phyloP scores from a whole-genome alignment of 179 eudicot species.

The Patellifolia procumbens region DNA sequence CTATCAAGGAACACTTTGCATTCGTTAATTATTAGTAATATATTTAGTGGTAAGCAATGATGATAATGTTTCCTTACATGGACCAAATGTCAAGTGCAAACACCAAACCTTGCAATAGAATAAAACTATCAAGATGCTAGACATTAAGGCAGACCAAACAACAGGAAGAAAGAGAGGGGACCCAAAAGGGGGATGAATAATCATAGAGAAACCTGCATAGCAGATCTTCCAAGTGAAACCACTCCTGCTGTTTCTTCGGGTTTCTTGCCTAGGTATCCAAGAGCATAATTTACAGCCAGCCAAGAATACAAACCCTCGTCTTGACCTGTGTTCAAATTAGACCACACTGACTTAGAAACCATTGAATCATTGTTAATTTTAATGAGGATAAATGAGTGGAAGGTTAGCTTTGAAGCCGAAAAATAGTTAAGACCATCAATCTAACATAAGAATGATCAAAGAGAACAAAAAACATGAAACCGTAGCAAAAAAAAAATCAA shows the following conservation, averaged over 20 bases:
- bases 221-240: conserved; percentile 49
- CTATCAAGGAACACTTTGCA: background rate
- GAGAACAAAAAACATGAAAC: no score
- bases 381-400: background rate
- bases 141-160: background rate
- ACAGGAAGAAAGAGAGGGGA: conserved; percentile 1
- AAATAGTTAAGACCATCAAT: background rate
- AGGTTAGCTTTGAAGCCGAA: background rate
- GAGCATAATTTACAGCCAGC: conserved; percentile 55
- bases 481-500: no score
- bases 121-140: background rate
- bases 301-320: conserved; percentile 51
- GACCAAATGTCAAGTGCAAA: background rate
- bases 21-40: background rate
- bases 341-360: conserved; percentile 8
- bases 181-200: background rate
- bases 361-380: background rate
- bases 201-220: conserved; percentile 42
- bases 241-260: conserved; percentile 51
- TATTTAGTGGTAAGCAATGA: background rate
- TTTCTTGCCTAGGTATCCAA: conserved; percentile 48
- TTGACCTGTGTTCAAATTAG: conserved; percentile 33
- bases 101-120: background rate
- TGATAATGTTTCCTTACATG: background rate
- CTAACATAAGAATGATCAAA: background rate